A percentile compares a stretch with the other conserved stretches of the same genome.
Conservation (phyloP, 768 basidiomycete species). For the Suillus subalutaceus region DNA sequence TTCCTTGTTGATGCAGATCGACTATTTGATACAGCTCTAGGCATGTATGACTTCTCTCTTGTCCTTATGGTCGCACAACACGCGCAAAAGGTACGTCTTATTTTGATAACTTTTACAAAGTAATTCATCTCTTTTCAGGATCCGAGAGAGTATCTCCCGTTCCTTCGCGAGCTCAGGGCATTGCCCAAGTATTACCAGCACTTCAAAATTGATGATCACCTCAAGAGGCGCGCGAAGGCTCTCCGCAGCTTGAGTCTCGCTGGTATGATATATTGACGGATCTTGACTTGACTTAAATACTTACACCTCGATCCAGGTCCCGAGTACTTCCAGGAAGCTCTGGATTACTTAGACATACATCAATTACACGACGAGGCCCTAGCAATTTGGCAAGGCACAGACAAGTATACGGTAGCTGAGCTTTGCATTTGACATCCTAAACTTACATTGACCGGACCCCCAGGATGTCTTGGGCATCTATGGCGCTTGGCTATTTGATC, state of each 20-base stretch:
- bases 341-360: slow-evolving; percentile 78
- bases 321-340: slow-evolving; percentile 76
- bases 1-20: slow-evolving; percentile 93
- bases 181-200: slow-evolving; percentile 77
- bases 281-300: background rate
- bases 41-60: slow-evolving; percentile 98
- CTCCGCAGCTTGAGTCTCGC: slow-evolving; percentile 73
- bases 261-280: slow-evolving; percentile 44
- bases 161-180: slow-evolving; percentile 86
- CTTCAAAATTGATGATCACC: slow-evolving; percentile 92
- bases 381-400: slow-evolving; percentile 69
- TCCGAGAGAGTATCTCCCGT: slow-evolving; percentile 96
- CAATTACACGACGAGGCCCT: slow-evolving; percentile 76
- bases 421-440: background rate
- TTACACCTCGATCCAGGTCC: slow-evolving; percentile 47
- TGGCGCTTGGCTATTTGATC: slow-evolving; percentile 86
- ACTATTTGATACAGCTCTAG: slow-evolving; percentile 92
- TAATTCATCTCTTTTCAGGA: slow-evolving; percentile 57
- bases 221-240: slow-evolving; percentile 76
- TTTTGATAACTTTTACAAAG: slow-evolving; percentile 6
- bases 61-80: slow-evolving; percentile 97
- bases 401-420: slow-evolving; percentile 58
- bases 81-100: slow-evolving; percentile 82
- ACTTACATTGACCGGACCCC: slow-evolving; percentile 16
- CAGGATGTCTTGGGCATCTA: slow-evolving; percentile 75